Evolutionary conservation across 108 stramenopile species (phyloP), one percentile per base, ranked within the genome.

Genomic region (Epithemia pelagica): DNA sequence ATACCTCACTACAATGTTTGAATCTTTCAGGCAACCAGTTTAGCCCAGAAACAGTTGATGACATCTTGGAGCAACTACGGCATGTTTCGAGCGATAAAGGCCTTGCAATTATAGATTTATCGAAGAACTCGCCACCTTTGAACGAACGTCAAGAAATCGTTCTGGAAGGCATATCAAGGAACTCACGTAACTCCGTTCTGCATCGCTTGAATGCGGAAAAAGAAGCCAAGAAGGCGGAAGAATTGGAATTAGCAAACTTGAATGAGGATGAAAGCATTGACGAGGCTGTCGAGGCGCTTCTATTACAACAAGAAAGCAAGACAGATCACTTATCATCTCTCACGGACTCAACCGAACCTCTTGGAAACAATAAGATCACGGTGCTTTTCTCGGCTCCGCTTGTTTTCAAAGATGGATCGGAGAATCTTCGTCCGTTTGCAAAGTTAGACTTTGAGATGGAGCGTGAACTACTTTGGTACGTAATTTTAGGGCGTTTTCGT

Each of bases 341-440:
- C 8, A 5, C 56, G 7, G 15, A 23, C 56, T 58, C 56, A 7
- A n/a, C 22, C 21, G 52, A 19, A 19, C 25, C 61, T 31, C 26
- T 52, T 55, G 27, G 71, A 66, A 68, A 80, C 22, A 88, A 90
- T 62, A 76, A 74, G 67, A 84, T 94, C 58, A 79, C 86, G 0
- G 85, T 89, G 5, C 74, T 94, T 20, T 90, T 94, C 58, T 89
- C 92, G 10, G 87, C 85, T 28, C 92, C 92, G 2, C 72, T 94
- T 52, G 92, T 86, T n/a, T 88, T 75, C 63, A 67, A 65, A 33
- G 84, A 88, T 69, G 73, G 67, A 24, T 28, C 65, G 22, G 78
- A 76, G 22, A 69, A 74, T 22, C 63, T 87, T 28, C 80, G 75
- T 53, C 86, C 89, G 10, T 87, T 94, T 46, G 83, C 82, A 52